Evolutionary conservation across 352 stramenopile species (phyloP), one percentile per base, ranked within the genome.

Genomic region (Thraustotheca clavata): DNA sequence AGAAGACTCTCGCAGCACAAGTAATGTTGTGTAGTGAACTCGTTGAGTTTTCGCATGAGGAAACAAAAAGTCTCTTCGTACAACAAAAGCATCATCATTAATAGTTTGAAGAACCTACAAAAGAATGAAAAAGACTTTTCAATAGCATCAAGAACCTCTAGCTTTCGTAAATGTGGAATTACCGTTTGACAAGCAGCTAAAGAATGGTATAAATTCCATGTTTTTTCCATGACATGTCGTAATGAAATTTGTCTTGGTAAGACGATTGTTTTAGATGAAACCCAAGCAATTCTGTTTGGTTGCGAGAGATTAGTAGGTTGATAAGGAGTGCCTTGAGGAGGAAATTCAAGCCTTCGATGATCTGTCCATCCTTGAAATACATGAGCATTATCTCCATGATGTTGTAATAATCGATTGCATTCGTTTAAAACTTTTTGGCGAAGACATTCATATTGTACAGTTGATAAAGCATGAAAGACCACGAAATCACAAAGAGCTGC

Each of bases 21-120:
- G 38, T 11, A 65, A 33, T 20, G 57, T 65, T 24, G 57, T 54
- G 22, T 65, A 65, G 57, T 65, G 57, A 7, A 65, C 57, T 33
- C 55, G 55, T 16, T 36, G 52, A 38, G 20, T 61, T 6, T 27
- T 26, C 9, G 55, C 34, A 35, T 27, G 41, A 7, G 35, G 55
- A 29, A 52, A 63, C 4, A 7, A 29, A 39, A 65, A 39, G 24
- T 65, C 57, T 11, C 57, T 27, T n/a, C 57, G 57, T 5, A 39
- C 22, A n/a, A 65, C 39, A 8, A 54, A 43, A 14, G 57, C 57
- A 6, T 38, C 22, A 1, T 54, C 12, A 9, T 38, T 31, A 31
- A 52, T 18, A 31, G 38, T 54, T 24, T 65, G 57, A 4, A 65
- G 39, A 16, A 65, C 38, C 43, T 52, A 47, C 4, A n/a, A 4